A percentile compares a stretch with the other conserved stretches of the same genome.
These are phyloP conservation scores for Climacium dendroides DNA, from an alignment of 225 moss, liverwort and hornwort species.

Conservation along the genomic window DNA sequence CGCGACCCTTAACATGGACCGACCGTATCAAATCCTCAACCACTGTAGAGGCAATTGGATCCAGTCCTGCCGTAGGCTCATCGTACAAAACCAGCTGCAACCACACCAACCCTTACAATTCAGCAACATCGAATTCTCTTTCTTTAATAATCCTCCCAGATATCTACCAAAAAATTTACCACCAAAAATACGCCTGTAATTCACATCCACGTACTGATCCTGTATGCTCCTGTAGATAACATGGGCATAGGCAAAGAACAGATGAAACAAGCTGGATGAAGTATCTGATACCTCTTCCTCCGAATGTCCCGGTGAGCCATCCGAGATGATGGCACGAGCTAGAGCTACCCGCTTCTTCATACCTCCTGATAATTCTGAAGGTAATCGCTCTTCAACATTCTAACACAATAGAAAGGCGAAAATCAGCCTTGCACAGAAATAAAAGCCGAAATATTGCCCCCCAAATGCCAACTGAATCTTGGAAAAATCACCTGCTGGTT, in stretches of 20 bases:
- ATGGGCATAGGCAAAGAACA: background rate
- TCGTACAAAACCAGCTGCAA: conserved; percentile 91
- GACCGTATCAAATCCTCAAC: conserved; percentile 97
- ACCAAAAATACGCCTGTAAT: background rate
- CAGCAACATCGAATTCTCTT: background rate
- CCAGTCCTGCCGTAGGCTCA: conserved; percentile 91
- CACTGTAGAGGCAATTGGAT: conserved; percentile 93
- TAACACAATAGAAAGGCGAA: background rate
- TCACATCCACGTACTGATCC: background rate
- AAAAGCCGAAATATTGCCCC: background rate
- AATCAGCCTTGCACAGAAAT: background rate
- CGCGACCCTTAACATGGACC: conserved; percentile 73
- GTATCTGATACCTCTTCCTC: conserved; percentile 59
- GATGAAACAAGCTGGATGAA: background rate
- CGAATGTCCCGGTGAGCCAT: conserved; percentile 35
- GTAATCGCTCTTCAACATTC: conserved; percentile 81
- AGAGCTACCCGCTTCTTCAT: conserved; percentile 97
- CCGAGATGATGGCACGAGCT: conserved; percentile 90
- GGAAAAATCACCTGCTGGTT: background rate
- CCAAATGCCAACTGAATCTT: background rate
- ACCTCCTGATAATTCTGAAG: conserved; percentile 84
- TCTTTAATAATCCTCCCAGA: background rate
- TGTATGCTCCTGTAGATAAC: background rate
- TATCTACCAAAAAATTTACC: background rate
- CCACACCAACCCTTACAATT: background rate